phyloP scores from a whole-genome alignment of 129 eudicot species.

The Arctium minus region DNA sequence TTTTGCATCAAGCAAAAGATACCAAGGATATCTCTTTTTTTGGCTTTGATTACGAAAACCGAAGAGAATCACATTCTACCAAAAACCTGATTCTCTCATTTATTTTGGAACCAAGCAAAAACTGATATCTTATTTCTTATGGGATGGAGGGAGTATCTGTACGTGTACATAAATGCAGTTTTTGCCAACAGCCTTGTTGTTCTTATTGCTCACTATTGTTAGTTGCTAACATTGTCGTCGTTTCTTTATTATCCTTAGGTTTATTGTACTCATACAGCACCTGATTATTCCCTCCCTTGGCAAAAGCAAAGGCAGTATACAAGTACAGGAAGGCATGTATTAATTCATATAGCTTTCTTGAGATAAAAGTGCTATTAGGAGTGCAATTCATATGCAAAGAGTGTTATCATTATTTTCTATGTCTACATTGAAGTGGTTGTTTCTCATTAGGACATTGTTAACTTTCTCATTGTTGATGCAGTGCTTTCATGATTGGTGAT shows the following conservation, averaged over 20 bases:
- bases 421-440: not conserved
- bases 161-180: slow-evolving; percentile 7
- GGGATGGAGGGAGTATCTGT: not conserved
- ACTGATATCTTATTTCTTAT: not conserved
- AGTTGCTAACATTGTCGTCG: slow-evolving; percentile 7
- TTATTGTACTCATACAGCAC: slow-evolving; percentile 89
- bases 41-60: not conserved
- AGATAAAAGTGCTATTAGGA: slow-evolving; percentile 4
- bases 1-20: slow-evolving; percentile 4
- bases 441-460: slow-evolving; percentile 1
- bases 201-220: not conserved
- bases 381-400: not conserved
- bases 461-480: slow-evolving; percentile 33
- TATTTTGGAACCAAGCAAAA: not conserved
- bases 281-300: slow-evolving; percentile 99
- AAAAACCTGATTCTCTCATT: not conserved
- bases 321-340: slow-evolving; percentile 92
- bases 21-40: not conserved
- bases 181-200: slow-evolving; percentile 7
- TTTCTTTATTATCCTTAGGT: slow-evolving; percentile 42
- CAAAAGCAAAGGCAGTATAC: slow-evolving; percentile 91
- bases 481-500: slow-evolving; percentile 98
- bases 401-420: slow-evolving; percentile 2
- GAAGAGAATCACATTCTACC: not conserved
- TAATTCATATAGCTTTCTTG: slow-evolving; percentile 16